Evolutionary conservation across 106 monocot species (phyloP).

Genomic region (Agapanthus africanus): DNA sequence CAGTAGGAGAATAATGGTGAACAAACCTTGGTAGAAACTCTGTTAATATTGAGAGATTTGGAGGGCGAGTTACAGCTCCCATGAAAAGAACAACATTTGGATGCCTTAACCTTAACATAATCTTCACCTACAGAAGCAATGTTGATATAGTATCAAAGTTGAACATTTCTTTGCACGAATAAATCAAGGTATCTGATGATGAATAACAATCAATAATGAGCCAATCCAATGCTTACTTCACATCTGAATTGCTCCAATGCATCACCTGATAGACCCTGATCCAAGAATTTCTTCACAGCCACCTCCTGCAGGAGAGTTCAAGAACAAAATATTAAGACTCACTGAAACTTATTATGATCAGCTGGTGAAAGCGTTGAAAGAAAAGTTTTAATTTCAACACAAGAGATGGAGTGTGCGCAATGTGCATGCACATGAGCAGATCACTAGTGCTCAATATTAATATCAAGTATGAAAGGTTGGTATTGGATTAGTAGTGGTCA

Average conservation of each 20-base stretch:
- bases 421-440: no score
- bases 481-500: neutral
- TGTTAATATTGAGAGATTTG: conserved; percentile 90
- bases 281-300: conserved; percentile 93
- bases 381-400: neutral
- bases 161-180: neutral
- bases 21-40: conserved; percentile 88
- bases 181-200: neutral
- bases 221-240: conserved; percentile 47
- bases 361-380: neutral
- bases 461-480: neutral
- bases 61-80: conserved; percentile 89
- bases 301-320: conserved; percentile 47
- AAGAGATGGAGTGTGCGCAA: neutral
- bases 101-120: conserved; percentile 84
- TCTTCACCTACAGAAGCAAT: conserved; percentile 43
- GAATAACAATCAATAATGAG: neutral
- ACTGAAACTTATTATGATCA: neutral
- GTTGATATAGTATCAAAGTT: neutral
- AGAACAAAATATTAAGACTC: neutral
- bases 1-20: neutral
- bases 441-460: no score
- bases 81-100: conserved; percentile 97
- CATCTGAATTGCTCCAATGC: conserved; percentile 83
- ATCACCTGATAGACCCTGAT: conserved; percentile 82